These are phyloP conservation scores for Allantophomopsis cytisporea DNA, from an alignment of 2,329 filamentous ascomycete species.

Conservation along the genomic window DNA sequence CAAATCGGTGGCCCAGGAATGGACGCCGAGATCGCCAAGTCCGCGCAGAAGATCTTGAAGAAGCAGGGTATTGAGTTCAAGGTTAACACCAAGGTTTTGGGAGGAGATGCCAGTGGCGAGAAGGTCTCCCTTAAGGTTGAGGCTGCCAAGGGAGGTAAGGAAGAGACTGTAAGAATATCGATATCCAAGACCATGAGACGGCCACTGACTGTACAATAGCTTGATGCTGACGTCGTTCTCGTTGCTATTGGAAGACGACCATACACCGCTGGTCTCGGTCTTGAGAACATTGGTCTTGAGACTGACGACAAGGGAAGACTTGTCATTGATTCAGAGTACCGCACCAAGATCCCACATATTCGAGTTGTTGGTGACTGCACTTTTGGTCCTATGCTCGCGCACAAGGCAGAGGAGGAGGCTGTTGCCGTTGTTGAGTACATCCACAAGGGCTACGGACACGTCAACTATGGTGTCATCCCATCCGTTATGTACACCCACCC, in stretches of 20 bases:
- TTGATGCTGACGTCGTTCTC: slow-evolving; percentile 90
- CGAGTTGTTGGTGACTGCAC: slow-evolving; percentile 92
- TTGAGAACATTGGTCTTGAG: slow-evolving; percentile 90
- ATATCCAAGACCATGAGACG: neutral
- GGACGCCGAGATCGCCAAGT: slow-evolving; percentile 88
- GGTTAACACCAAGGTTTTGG: slow-evolving; percentile 86
- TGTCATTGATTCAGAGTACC: slow-evolving; percentile 97
- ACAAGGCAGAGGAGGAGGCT: slow-evolving; percentile 98
- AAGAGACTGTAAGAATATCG: slow-evolving; percentile 59
- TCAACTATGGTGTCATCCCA: slow-evolving; percentile 97
- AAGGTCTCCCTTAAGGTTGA: slow-evolving; percentile 75
- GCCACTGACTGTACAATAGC: slow-evolving; percentile 28
- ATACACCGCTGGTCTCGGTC: slow-evolving; percentile 80
- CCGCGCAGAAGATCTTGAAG: slow-evolving; percentile 78
- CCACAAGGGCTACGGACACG: slow-evolving; percentile 93
- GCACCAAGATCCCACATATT: slow-evolving; percentile 94
- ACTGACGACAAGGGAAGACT: slow-evolving; percentile 87
- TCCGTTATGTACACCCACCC: slow-evolving; percentile 99
- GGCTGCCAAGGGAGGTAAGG: slow-evolving; percentile 90
- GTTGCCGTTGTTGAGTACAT: slow-evolving; percentile 95
- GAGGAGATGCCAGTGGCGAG: slow-evolving; percentile 68
- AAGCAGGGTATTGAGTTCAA: slow-evolving; percentile 99
- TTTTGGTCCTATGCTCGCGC: slow-evolving; percentile 96
- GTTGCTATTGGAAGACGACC: slow-evolving; percentile 93
- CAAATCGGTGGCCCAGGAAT: slow-evolving; percentile 97